A percentile compares a stretch with the other conserved stretches of the same genome.
These are phyloP conservation scores for Flueggea neowawraea DNA, from an alignment of 441 rosid species.

Conservation along the genomic window DNA sequence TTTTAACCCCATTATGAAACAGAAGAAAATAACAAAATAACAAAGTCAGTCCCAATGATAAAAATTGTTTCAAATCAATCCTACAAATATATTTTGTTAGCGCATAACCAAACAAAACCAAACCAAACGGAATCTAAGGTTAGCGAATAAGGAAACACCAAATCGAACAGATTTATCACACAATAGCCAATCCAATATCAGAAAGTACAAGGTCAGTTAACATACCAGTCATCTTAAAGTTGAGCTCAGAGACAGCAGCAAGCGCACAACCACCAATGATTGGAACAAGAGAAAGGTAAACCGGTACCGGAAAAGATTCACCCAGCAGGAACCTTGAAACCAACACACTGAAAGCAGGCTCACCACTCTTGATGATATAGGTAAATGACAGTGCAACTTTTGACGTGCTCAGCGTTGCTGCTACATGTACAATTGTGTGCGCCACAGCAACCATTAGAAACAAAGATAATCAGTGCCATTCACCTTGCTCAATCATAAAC, in stretches of 20 bases:
- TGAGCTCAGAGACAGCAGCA: conserved; percentile 93
- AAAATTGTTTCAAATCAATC: no score
- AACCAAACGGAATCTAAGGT: no score
- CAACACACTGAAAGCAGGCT: conserved; percentile 89
- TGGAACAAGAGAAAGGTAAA: conserved; percentile 84
- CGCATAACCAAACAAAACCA: no score
- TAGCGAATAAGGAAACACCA: no score
- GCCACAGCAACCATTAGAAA: conserved; percentile 93
- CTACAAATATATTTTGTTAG: no score
- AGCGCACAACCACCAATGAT: conserved; percentile 98
- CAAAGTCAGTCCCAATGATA: no score
- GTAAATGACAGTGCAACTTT: conserved; percentile 98
- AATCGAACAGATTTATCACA: no score
- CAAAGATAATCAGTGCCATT: conserved; percentile 21
- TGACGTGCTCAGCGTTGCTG: conserved; percentile 97
- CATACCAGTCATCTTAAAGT: conserved; percentile 95
- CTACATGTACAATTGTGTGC: conserved; percentile 95
- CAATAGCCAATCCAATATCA: no score
- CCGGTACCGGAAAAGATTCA: conserved; percentile 73
- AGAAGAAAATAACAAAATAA: no score
- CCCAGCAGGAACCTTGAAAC: conserved; percentile 82
- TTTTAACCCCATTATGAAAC: no score
- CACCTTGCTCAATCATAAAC: conserved; percentile 4
- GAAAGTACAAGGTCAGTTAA: not conserved
- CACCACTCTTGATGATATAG: conserved; percentile 91